phyloP scores from a whole-genome alignment of 2,329 filamentous ascomycete genomes.

The Neoscytalidium dimidiatum region DNA sequence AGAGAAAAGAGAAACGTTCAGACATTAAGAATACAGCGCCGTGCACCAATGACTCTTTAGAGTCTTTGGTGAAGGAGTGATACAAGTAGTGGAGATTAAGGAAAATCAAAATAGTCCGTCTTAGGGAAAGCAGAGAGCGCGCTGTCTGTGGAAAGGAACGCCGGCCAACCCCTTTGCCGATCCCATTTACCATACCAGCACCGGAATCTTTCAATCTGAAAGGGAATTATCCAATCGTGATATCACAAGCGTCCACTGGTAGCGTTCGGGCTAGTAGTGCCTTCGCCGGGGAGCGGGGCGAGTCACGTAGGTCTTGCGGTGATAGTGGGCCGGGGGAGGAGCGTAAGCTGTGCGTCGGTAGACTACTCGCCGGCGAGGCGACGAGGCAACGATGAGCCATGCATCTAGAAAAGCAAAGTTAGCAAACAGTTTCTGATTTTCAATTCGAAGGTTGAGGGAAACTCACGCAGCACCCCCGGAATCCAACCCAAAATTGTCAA shows the following conservation, averaged over 20 bases:
- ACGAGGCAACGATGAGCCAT: constrained; percentile 7
- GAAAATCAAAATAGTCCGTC: too few species aligned
- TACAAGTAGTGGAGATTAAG: not conserved
- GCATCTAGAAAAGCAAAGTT: not conserved
- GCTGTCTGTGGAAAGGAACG: too few species aligned
- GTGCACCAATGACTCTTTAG: too few species aligned
- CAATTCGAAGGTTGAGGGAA: not conserved
- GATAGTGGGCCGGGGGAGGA: not conserved
- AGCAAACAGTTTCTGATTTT: too few species aligned
- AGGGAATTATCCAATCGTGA: too few species aligned
- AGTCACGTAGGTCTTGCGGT: not conserved
- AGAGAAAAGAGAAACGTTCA: not conserved
- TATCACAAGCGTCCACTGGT: too few species aligned
- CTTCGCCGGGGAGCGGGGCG: constrained; percentile 4
- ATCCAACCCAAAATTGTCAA: constrained; percentile 13
- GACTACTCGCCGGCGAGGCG: constrained; percentile 7
- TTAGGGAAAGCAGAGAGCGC: too few species aligned
- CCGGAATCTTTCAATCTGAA: too few species aligned
- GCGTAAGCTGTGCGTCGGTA: not conserved
- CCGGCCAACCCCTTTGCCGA: too few species aligned
- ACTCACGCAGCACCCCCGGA: constrained; percentile 13
- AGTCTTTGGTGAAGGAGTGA: not conserved
- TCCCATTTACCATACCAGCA: too few species aligned
- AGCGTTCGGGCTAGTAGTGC: not conserved
- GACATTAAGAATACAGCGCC: not conserved